Base-by-base conservation (phyloP, 2,329 filamentous ascomycete species). In the Atkinsonella texensis region DNA sequence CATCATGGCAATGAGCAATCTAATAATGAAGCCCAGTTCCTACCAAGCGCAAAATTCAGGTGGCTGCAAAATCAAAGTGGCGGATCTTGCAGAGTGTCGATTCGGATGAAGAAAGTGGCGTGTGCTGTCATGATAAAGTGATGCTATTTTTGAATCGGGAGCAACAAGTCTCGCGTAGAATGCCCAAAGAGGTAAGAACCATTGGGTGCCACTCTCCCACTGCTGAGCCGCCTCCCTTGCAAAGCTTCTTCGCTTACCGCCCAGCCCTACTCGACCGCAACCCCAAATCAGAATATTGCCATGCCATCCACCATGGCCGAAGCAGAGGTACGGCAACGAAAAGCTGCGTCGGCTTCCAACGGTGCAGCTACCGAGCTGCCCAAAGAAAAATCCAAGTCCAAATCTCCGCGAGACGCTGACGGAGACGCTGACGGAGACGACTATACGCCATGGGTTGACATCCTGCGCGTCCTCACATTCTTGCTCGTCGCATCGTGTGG, bases 401-500 rank as follows among this genome's bases (percentile, higher is more conserved):
- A 49, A 31, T 23, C 48, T 41, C 55, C 50, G 52, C 47, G 58
- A 44, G 63, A 63, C 40, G 60, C 66, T 35, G 57, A 68, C 56
- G 80, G 58, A 44, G 63, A 63, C 40, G 60, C 66, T 35, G 57
- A 68, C 56, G 80, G 85, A 53, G 79, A 84, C 23, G 85, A 89
- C 17, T 74, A 74, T 58, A 72, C 63, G 54, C 69, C 70, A 11
- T 75, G 69, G 68, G 69, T 89, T 35, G 87, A 91, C 64, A 66
- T 86, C 50, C 67, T 89, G 53, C 83, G 87, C 33, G 75, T 90
- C 32, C 61, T 89, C 45, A 76, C 76, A 33, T 87, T 87, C 51
- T 66, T 90, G 13, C 57, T 84, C 35, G 58, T 87, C 43, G 77
- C 83, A 46, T 86, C 81, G 23, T 80, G 76, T 60, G 82, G 78